Evolutionary conservation across 352 stramenopile genomes (phyloP).

Genomic region (Phytophthora podocarpi): DNA sequence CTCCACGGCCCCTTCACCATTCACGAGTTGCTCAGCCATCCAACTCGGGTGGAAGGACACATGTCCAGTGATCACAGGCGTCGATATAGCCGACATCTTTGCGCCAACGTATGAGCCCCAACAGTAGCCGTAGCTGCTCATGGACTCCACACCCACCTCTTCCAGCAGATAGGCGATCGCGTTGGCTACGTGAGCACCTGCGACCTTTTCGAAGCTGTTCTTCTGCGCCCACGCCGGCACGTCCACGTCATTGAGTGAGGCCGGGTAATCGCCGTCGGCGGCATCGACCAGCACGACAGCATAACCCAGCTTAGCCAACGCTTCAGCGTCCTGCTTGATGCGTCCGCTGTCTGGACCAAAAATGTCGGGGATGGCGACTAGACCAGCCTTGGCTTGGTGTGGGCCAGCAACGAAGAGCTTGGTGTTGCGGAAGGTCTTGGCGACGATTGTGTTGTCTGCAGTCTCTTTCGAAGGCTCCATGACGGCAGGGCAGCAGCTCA

Average conservation of each 20-base stretch:
- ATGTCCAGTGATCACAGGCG: slow-evolving; percentile 32
- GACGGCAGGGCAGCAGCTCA: slow-evolving; percentile 28
- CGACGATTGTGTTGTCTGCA: slow-evolving; percentile 4
- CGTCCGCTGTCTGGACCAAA: slow-evolving; percentile 40
- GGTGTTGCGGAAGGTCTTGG: slow-evolving; percentile 26
- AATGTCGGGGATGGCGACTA: slow-evolving; percentile 41
- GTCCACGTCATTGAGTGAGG: slow-evolving; percentile 2
- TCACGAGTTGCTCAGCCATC: slow-evolving; percentile 29
- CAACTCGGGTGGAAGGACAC: slow-evolving; percentile 49
- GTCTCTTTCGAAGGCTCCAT: slow-evolving; percentile 18
- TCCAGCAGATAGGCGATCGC: slow-evolving; percentile 27
- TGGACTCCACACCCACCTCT: slow-evolving; percentile 23
- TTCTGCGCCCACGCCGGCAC: slow-evolving; percentile 20
- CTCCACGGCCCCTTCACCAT: slow-evolving; percentile 29
- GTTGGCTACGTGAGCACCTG: slow-evolving; percentile 14
- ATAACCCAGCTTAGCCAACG: slow-evolving; percentile 39
- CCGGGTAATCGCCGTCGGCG: slow-evolving; percentile 29
- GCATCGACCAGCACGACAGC: slow-evolving; percentile 40
- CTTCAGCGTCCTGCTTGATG: slow-evolving; percentile 41
- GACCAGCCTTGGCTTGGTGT: slow-evolving; percentile 26
- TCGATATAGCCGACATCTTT: slow-evolving; percentile 12
- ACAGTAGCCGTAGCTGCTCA: slow-evolving; percentile 48
- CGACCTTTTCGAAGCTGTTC: slow-evolving; percentile 25
- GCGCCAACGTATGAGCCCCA: slow-evolving; percentile 39
- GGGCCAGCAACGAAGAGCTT: slow-evolving; percentile 32